Conservation (phyloP, 768 basidiomycete genomes). For the Melanogaster broomeanus region DNA sequence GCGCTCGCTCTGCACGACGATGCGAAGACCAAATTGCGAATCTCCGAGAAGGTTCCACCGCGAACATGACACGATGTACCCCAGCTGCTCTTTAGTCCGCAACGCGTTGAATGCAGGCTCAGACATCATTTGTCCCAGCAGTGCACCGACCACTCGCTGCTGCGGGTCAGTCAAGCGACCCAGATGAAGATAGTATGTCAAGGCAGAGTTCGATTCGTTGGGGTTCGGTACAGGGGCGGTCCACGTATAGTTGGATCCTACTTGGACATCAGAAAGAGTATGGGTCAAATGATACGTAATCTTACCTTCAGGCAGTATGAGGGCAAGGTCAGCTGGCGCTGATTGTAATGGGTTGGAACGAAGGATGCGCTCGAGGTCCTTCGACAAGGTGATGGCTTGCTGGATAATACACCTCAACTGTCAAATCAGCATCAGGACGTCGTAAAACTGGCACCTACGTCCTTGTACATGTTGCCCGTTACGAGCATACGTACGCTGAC, state of each 20-base stretch:
- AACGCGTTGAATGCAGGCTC: conserved; percentile 92
- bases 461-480: conserved; percentile 81
- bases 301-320: conserved; percentile 74
- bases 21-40: conserved; percentile 72
- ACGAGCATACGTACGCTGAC: conserved; percentile 74
- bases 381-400: conserved; percentile 78
- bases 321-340: conserved; percentile 42
- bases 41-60: conserved; percentile 60
- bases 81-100: conserved; percentile 93
- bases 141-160: conserved; percentile 63
- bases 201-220: conserved; percentile 82
- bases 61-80: conserved; percentile 80
- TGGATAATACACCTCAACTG: conserved; percentile 29
- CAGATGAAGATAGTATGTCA: conserved; percentile 85
- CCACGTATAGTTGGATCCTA: conserved; percentile 75
- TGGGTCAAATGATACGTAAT: neutral
- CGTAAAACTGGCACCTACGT: conserved; percentile 49
- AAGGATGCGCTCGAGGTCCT: conserved; percentile 70
- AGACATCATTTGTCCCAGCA: conserved; percentile 82
- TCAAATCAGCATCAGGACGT: neutral
- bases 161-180: conserved; percentile 66
- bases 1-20: conserved; percentile 89
- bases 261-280: conserved; percentile 11
- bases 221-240: conserved; percentile 71
- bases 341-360: conserved; percentile 45